Percentiles rank a stretch among this genome's conserved stretches.
These are phyloP conservation scores for Tetrapisispora taiwanensis DNA, from an alignment of 805 yeast genomes.

Conservation along the genomic window DNA sequence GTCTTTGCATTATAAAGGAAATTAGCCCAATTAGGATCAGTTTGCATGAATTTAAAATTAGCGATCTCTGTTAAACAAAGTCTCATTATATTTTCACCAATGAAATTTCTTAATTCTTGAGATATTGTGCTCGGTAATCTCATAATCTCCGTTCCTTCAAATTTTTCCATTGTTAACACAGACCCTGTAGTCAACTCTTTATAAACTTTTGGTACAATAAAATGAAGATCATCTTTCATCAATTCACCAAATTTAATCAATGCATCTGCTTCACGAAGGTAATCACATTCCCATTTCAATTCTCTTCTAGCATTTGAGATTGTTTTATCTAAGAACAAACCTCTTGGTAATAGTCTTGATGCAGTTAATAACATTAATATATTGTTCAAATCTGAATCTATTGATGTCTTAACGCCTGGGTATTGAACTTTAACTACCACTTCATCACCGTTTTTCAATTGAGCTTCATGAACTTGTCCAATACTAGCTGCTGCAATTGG, in stretches of 20 bases:
- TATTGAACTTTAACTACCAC: constrained; percentile 95
- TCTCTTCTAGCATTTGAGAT: constrained; percentile 89
- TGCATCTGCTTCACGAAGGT: constrained; percentile 75
- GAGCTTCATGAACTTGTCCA: constrained; percentile 91
- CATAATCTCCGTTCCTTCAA: constrained; percentile 75
- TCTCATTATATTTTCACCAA: constrained; percentile 79
- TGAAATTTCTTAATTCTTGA: constrained; percentile 68
- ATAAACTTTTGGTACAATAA: constrained; percentile 73
- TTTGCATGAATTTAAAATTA: constrained; percentile 84
- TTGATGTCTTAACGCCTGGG: constrained; percentile 90
- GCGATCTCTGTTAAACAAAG: constrained; percentile 80
- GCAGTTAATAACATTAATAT: constrained; percentile 75
- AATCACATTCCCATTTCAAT: constrained; percentile 96
- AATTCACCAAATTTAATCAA: constrained; percentile 58
- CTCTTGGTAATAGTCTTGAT: constrained; percentile 77
- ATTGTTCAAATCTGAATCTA: constrained; percentile 89
- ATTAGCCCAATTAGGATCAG: constrained; percentile 99
- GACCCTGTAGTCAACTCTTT: constrained; percentile 70
- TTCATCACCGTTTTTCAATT: constrained; percentile 49
- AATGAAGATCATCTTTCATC: constrained; percentile 48
- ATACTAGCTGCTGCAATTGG: constrained; percentile 97
- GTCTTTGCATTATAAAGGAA: constrained; percentile 72
- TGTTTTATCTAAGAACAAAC: constrained; percentile 82
- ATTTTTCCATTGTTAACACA: constrained; percentile 79
- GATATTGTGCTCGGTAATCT: constrained; percentile 50